Conservation (phyloP, 352 stramenopile species). For the Stephanocyclus meneghinianus region DNA sequence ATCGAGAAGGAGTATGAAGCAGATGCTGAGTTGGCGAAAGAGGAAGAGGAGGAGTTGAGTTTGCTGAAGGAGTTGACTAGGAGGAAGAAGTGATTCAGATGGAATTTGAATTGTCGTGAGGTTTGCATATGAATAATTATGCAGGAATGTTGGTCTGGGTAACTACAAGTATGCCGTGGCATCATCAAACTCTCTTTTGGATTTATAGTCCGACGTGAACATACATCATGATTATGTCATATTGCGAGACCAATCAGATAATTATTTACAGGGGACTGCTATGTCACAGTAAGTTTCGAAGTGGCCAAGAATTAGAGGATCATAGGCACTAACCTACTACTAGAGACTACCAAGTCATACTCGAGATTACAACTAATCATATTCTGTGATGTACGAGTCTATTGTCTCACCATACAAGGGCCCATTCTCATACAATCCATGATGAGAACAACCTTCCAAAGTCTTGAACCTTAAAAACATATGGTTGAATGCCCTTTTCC, state of each 20-base stretch:
- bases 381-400: conserved; percentile 3
- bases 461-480: conserved; percentile 14
- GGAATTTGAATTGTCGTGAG: not conserved
- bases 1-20: conserved; percentile 50
- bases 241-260: too few relatives aligned
- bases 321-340: not conserved
- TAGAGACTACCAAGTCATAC: not conserved
- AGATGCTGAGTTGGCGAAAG: conserved; percentile 44
- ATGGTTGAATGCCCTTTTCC: conserved; percentile 7
- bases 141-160: too few relatives aligned
- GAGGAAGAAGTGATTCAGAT: not conserved
- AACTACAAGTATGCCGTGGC: too few relatives aligned
- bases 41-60: conserved; percentile 45
- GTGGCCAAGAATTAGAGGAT: not conserved
- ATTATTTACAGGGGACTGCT: too few relatives aligned
- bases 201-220: too few relatives aligned
- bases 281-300: too few relatives aligned
- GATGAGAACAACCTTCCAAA: conserved; percentile 17
- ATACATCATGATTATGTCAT: too few relatives aligned
- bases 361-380: conserved; percentile 2
- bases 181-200: too few relatives aligned
- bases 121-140: not conserved
- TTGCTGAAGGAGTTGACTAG: conserved; percentile 10
- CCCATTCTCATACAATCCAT: conserved; percentile 14
- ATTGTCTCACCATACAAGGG: conserved; percentile 9